Evolutionary conservation across 2,329 filamentous ascomycete genomes (phyloP).

Genomic region (Aspergillus tubingensis): DNA sequence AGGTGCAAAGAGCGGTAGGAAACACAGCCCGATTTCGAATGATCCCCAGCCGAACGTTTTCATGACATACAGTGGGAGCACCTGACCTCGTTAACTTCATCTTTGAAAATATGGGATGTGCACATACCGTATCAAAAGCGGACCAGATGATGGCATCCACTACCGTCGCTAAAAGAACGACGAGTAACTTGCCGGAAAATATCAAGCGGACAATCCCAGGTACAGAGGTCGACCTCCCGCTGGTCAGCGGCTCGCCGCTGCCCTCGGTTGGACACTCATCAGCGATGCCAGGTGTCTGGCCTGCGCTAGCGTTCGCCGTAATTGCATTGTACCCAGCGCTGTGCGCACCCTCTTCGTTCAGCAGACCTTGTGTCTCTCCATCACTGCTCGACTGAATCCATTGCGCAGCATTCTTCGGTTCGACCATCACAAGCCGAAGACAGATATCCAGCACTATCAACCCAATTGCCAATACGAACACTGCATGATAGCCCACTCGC

Average conservation of each 20-base stretch:
- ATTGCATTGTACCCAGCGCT: neutral
- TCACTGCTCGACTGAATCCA: conserved; percentile 13
- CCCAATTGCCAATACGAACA: conserved; percentile 42
- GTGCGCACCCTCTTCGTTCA: neutral
- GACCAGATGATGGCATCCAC: conserved; percentile 56
- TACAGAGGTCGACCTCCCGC: conserved; percentile 9
- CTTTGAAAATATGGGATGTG: neutral
- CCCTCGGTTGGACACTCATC: neutral
- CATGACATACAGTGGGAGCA: conserved; percentile 59
- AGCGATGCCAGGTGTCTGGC: neutral
- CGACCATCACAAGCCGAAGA: conserved; percentile 62
- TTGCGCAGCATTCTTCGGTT: conserved; percentile 34
- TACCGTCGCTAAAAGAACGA: conserved; percentile 48
- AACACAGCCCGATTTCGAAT: conserved; percentile 58
- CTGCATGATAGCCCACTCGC: conserved; percentile 31
- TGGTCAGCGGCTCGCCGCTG: conserved; percentile 14
- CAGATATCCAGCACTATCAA: conserved; percentile 60
- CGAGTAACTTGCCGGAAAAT: conserved; percentile 46
- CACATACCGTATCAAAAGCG: conserved; percentile 52
- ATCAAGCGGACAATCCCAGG: conserved; percentile 35
- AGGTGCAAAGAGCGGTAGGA: conserved; percentile 62
- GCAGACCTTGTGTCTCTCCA: conserved; percentile 13
- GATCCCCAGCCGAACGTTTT: conserved; percentile 58
- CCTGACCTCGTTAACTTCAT: conserved; percentile 26
- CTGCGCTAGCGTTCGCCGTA: neutral